These are phyloP conservation scores for Adenanthera pavonina DNA, from an alignment of 306 rosid genomes.

Conservation along the genomic window DNA sequence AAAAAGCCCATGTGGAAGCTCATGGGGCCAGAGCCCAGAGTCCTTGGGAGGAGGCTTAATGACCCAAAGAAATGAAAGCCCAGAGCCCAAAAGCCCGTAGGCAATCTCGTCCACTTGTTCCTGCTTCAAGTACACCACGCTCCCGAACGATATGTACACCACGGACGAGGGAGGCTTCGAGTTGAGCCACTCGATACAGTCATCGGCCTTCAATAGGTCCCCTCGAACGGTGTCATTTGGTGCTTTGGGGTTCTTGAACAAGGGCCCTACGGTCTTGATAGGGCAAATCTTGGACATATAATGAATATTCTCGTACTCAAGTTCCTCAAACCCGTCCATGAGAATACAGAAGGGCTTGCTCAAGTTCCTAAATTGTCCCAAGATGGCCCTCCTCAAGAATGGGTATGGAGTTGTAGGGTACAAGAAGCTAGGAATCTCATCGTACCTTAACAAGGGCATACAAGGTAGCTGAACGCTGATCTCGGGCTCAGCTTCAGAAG, in stretches of 20 bases:
- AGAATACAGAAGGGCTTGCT: constrained; percentile 46
- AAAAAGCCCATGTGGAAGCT: constrained; percentile 37
- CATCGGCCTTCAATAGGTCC: constrained; percentile 35
- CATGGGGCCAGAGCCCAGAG: background rate
- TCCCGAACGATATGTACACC: background rate
- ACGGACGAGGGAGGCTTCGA: background rate
- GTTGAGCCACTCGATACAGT: background rate
- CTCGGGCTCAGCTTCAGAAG: constrained; percentile 42
- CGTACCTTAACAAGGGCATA: constrained; percentile 42
- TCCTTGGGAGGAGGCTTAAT: background rate
- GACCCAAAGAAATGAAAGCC: background rate
- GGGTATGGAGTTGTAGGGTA: constrained; percentile 39
- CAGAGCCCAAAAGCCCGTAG: background rate
- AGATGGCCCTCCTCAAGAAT: constrained; percentile 35
- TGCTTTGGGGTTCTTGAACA: constrained; percentile 48
- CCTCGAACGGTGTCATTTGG: constrained; percentile 30
- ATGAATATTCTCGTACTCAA: constrained; percentile 45
- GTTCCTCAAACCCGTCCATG: constrained; percentile 53
- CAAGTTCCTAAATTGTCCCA: constrained; percentile 48
- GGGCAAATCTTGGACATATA: constrained; percentile 44
- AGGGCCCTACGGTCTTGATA: constrained; percentile 52
- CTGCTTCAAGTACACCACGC: background rate
- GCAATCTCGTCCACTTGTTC: background rate
- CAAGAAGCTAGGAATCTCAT: constrained; percentile 57
- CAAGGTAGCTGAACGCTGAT: constrained; percentile 48